These are phyloP conservation scores for Xylaria flabelliformis DNA, from an alignment of 495 filamentous ascomycete species.

Conservation along the genomic window DNA sequence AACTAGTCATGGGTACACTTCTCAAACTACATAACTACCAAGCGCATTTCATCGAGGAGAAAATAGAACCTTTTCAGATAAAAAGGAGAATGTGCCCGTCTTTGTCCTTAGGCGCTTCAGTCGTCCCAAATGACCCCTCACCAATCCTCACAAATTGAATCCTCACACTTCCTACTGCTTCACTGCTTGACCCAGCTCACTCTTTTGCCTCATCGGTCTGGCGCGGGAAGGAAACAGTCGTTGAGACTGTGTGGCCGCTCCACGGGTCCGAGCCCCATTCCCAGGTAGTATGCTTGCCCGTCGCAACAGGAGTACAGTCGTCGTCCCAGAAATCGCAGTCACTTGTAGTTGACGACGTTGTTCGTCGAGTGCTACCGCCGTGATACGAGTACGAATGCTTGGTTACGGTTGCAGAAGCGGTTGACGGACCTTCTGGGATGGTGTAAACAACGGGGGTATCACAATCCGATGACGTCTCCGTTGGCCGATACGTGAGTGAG, in stretches of 20 bases:
- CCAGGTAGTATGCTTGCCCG: constrained; percentile 6
- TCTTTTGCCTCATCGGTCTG: background rate
- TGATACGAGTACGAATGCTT: constrained; percentile 20
- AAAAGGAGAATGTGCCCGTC: background rate
- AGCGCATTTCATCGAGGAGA: background rate
- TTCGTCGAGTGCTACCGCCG: background rate
- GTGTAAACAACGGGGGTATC: background rate
- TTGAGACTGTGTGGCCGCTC: constrained; percentile 10
- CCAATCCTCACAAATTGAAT: background rate
- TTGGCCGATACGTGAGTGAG: background rate
- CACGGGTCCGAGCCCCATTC: background rate
- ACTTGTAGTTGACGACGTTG: constrained; percentile 13
- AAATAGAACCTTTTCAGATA: background rate
- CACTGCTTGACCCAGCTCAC: background rate
- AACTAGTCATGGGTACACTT: background rate
- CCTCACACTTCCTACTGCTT: background rate
- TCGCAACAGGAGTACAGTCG: background rate
- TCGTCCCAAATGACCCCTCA: background rate
- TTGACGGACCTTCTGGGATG: background rate
- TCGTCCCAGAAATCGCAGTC: constrained; percentile 21
- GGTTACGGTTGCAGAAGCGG: background rate
- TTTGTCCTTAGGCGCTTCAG: background rate
- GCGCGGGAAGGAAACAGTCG: background rate
- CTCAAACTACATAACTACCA: too few relatives aligned
- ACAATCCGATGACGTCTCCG: constrained; percentile 17